These are phyloP conservation scores for Tricholomella constricta DNA, from an alignment of 768 basidiomycete genomes.

Conservation along the genomic window DNA sequence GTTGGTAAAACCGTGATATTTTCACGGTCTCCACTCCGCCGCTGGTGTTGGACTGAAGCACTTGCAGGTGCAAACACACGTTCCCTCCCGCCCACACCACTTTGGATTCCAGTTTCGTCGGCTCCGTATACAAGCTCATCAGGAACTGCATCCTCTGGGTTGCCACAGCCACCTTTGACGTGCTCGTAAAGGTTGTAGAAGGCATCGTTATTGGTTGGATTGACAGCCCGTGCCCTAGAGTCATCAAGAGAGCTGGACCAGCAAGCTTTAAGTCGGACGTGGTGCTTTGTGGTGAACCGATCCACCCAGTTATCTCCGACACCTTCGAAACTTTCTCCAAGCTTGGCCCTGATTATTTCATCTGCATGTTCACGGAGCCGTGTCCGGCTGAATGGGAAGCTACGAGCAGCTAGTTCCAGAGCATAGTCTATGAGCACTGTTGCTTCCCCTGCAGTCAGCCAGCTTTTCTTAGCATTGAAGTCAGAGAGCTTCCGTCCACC, in stretches of 20 bases:
- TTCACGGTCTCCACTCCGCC: no score
- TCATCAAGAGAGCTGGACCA: slow-evolving; percentile 35
- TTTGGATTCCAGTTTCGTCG: slow-evolving; percentile 37
- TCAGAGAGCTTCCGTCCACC: no score
- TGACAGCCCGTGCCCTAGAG: slow-evolving; percentile 36
- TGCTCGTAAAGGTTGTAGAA: slow-evolving; percentile 36
- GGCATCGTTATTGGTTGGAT: slow-evolving; percentile 32
- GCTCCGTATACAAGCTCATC: slow-evolving; percentile 31
- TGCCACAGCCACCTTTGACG: slow-evolving; percentile 15
- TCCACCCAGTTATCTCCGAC: slow-evolving; percentile 40
- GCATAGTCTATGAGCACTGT: slow-evolving; percentile 30
- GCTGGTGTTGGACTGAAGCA: no score
- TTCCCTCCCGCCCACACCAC: slow-evolving; percentile 21
- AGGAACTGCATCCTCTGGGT: slow-evolving; percentile 18
- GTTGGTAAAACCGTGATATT: no score
- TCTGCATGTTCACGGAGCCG: slow-evolving; percentile 37
- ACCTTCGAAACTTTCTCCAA: slow-evolving; percentile 30
- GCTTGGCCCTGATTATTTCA: slow-evolving; percentile 25
- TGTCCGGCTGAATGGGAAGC: slow-evolving; percentile 29
- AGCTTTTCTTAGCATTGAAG: no score
- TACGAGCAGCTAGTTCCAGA: slow-evolving; percentile 22
- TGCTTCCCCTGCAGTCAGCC: no score
- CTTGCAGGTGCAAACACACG: slow-evolving; percentile 17
- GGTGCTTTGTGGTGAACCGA: slow-evolving; percentile 31
- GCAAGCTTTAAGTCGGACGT: slow-evolving; percentile 25